Percentiles rank a stretch among this genome's conserved stretches.
Conservation (phyloP, 1,139 yeast species). For the Hemisphaericaspora xylofermentans region DNA sequence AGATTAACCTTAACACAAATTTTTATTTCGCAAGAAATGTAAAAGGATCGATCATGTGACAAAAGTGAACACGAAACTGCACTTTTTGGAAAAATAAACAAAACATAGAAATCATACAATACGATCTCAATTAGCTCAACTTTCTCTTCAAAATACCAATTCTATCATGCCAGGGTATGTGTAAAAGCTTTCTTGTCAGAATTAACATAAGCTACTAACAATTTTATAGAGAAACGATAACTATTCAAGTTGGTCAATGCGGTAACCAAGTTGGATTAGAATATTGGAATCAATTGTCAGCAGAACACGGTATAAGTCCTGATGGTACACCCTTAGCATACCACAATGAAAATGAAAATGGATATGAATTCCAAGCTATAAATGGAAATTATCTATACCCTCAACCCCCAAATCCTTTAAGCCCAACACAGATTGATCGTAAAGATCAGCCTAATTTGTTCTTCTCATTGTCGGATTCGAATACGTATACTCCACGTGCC, state of each 20-base stretch:
- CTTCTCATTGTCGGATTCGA: conserved; percentile 70
- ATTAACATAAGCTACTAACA: conserved; percentile 12
- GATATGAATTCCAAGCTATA: conserved; percentile 11
- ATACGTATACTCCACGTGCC: conserved; percentile 85
- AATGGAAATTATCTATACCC: conserved; percentile 1
- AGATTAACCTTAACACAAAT: too few species aligned
- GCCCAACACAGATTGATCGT: conserved; percentile 19
- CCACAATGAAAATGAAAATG: conserved; percentile 18
- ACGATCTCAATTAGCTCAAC: too few species aligned
- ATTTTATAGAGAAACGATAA: conserved; percentile 36
- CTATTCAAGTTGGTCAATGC: conserved; percentile 74
- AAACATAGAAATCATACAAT: background rate
- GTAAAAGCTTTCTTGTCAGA: background rate
- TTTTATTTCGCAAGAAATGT: too few species aligned
- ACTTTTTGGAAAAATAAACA: background rate
- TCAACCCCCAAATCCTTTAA: conserved; percentile 13
- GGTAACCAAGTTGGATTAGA: conserved; percentile 95
- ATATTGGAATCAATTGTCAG: conserved; percentile 88
- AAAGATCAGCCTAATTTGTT: conserved; percentile 83
- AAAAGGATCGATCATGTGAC: too few species aligned
- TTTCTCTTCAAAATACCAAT: too few species aligned
- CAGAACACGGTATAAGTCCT: conserved; percentile 78
- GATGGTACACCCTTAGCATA: conserved; percentile 60
- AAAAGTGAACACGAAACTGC: too few species aligned
- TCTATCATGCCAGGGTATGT: conserved; percentile 32